phyloP scores from a whole-genome alignment of 257 asterid species.

The Anisodus tanguticus region DNA sequence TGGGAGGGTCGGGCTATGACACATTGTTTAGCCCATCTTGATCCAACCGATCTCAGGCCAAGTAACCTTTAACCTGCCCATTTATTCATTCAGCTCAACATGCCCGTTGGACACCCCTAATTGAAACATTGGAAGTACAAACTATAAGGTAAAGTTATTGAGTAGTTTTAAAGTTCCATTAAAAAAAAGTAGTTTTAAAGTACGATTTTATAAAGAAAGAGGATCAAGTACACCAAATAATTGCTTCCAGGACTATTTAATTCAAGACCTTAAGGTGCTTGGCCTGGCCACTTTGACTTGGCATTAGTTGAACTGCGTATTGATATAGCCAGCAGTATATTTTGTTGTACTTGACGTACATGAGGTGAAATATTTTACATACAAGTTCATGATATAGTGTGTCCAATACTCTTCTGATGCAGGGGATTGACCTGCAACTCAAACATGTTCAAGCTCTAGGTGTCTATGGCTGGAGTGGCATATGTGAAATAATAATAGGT shows the following conservation, averaged over 20 bases:
- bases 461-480: slow-evolving; percentile 84
- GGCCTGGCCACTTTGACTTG: not conserved
- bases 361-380: slow-evolving; percentile 26
- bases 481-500: slow-evolving; percentile 78
- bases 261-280: not conserved
- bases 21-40: not conserved
- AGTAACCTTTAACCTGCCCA: not conserved
- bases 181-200: not conserved
- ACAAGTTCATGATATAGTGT: slow-evolving; percentile 31
- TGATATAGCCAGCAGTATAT: not conserved
- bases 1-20: slow-evolving; percentile 1
- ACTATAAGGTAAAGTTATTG: not conserved
- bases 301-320: not conserved
- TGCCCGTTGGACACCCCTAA: not conserved
- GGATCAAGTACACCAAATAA: not conserved
- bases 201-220: not conserved
- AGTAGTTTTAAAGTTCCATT: not conserved
- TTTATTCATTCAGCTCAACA: not conserved
- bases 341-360: slow-evolving; percentile 19
- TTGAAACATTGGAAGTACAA: slow-evolving; percentile 20
- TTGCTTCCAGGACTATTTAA: not conserved
- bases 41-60: not conserved
- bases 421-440: slow-evolving; percentile 93
- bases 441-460: slow-evolving; percentile 90
- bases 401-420: slow-evolving; percentile 42